Conservation (phyloP, 2,329 filamentous ascomycete genomes). For the Pseudophaeomoniella oleicola region DNA sequence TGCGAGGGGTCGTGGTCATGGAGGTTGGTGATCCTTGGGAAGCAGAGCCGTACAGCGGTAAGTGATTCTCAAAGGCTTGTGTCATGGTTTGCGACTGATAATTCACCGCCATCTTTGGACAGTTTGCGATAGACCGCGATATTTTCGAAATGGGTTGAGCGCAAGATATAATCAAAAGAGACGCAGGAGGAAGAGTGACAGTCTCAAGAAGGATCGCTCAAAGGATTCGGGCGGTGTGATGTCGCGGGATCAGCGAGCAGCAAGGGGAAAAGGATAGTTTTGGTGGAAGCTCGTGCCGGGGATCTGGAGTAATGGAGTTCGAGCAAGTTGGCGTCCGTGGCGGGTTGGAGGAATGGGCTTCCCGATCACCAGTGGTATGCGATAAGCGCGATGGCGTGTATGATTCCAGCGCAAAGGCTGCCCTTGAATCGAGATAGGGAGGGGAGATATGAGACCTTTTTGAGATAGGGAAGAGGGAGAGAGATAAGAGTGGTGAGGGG, state of each 20-base stretch:
- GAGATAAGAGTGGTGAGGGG: neutral
- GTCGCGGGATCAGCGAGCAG: neutral
- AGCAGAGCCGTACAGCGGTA: conserved; percentile 19
- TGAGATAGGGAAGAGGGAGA: neutral
- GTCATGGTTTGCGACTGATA: conserved; percentile 11
- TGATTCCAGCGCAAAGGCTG: neutral
- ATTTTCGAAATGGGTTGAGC: neutral
- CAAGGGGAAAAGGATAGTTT: conserved; percentile 1
- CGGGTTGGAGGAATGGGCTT: neutral
- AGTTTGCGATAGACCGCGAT: too few relatives aligned
- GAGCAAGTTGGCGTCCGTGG: neutral
- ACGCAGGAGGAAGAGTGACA: neutral
- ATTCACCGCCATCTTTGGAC: conserved; percentile 10
- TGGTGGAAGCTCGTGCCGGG: neutral
- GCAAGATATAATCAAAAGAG: neutral
- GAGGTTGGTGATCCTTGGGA: conserved; percentile 29
- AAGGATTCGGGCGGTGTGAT: neutral
- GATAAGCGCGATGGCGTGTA: neutral
- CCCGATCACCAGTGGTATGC: neutral
- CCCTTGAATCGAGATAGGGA: neutral
- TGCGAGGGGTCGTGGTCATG: conserved; percentile 33
- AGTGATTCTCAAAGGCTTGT: conserved; percentile 7
- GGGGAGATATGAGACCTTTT: neutral
- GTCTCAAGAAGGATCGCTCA: neutral
- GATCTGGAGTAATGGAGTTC: conserved; percentile 2